A percentile compares a stretch with the other conserved stretches of the same genome.
phyloP scores from a whole-genome alignment of 305 asterid genomes.

The Fraxinus greggii region DNA sequence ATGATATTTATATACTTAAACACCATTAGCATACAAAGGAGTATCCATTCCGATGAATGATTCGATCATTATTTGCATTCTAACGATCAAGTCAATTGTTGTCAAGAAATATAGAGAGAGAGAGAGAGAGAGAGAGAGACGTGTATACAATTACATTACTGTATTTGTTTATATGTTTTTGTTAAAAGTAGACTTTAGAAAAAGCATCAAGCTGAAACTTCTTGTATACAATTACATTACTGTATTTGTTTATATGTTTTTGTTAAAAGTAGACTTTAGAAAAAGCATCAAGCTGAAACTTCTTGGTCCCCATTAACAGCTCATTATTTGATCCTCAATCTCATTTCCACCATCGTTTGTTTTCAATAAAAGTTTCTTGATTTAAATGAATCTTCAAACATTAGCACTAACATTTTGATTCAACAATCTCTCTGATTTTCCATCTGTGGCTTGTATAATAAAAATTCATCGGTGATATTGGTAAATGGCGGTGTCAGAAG shows the following conservation, averaged over 20 bases:
- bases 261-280: conserved; percentile 33
- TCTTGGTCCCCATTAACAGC: conserved; percentile 50
- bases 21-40: background rate
- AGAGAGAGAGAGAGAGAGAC: background rate
- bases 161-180: conserved; percentile 9
- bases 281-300: conserved; percentile 12
- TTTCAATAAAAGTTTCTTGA: conserved; percentile 25
- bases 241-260: conserved; percentile 10
- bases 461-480: background rate
- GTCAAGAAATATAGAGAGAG: too few relatives aligned
- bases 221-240: conserved; percentile 20
- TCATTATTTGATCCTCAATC: conserved; percentile 36
- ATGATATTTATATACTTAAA: too few relatives aligned
- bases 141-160: background rate
- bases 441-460: background rate
- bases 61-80: background rate
- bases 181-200: conserved; percentile 33
- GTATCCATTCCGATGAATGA: background rate
- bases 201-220: conserved; percentile 14
- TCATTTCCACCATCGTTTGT: conserved; percentile 28
- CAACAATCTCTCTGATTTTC: background rate
- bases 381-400: background rate
- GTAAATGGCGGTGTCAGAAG: conserved; percentile 58
- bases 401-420: background rate
- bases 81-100: background rate